These are phyloP conservation scores for Clohesyomyces aquaticus DNA, from an alignment of 495 filamentous ascomycete species.

Conservation along the genomic window DNA sequence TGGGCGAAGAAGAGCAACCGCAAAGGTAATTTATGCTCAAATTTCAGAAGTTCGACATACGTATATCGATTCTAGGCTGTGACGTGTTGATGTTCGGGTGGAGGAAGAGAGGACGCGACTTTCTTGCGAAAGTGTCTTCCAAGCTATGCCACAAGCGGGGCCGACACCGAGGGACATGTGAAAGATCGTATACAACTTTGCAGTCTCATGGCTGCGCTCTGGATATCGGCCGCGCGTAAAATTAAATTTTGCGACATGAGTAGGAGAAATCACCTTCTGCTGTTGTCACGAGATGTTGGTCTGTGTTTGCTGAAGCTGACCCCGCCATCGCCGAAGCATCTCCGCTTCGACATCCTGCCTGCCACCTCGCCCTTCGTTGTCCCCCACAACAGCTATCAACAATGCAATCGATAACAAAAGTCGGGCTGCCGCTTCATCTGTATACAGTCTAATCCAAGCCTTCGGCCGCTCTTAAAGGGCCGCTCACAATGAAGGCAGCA, in stretches of 20 bases:
- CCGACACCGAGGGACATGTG: not conserved
- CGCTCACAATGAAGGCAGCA: constrained; percentile 36
- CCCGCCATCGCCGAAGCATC: constrained; percentile 16
- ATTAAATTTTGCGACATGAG: not conserved
- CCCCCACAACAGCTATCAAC: not conserved
- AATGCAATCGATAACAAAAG: not conserved
- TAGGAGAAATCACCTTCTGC: too few species aligned
- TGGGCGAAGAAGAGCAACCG: not conserved
- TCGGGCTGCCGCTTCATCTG: too few species aligned
- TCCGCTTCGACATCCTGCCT: constrained; percentile 6
- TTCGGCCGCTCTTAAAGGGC: too few species aligned
- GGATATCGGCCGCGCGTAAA: not conserved
- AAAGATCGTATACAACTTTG: not conserved
- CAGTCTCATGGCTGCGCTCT: not conserved
- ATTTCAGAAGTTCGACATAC: too few species aligned
- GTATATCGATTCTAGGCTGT: too few species aligned
- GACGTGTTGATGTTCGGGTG: not conserved
- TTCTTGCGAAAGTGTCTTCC: not conserved
- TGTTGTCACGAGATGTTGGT: not conserved
- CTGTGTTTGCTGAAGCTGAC: not conserved
- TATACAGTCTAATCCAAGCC: too few species aligned
- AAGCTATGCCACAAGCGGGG: not conserved
- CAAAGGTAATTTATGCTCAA: too few species aligned
- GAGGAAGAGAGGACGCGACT: not conserved
- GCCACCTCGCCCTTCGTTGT: not conserved